Conservation (phyloP, 2,329 filamentous ascomycete genomes). For the Aureobasidium sp. region DNA sequence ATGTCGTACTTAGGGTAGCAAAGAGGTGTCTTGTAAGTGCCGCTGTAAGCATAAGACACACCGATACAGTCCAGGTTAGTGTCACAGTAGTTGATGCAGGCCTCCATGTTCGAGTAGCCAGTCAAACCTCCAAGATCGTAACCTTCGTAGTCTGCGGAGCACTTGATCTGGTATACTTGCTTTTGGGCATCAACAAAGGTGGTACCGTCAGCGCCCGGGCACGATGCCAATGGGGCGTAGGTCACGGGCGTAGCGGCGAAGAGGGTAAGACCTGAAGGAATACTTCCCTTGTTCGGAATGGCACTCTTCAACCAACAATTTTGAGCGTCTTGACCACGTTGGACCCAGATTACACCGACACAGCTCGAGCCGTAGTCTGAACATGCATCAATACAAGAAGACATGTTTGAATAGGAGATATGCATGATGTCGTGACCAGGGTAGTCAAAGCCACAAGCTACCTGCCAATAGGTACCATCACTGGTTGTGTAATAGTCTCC, state of each 20-base stretch:
- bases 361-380: neutral
- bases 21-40: constrained; percentile 6
- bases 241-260: constrained; percentile 2
- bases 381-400: constrained; percentile 11
- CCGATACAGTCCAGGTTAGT: constrained; percentile 9
- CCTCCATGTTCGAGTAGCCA: constrained; percentile 4
- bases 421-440: neutral
- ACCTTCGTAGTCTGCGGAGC: constrained; percentile 2
- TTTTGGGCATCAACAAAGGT: constrained; percentile 5
- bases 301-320: constrained; percentile 9
- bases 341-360: constrained; percentile 7
- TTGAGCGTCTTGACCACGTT: constrained; percentile 9
- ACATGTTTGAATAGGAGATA: neutral
- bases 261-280: neutral
- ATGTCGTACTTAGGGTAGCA: constrained; percentile 14
- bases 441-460: neutral
- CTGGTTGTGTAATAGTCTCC: constrained; percentile 2
- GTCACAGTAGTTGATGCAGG: constrained; percentile 12
- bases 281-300: neutral
- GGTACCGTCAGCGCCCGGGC: constrained; percentile 6
- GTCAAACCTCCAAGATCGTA: constrained; percentile 4
- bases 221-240: constrained; percentile 2
- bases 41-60: constrained; percentile 12
- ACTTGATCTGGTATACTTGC: constrained; percentile 12
- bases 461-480: constrained; percentile 7